Base-by-base conservation (phyloP, 805 yeast species). In the Kodamaea neixiangensis region DNA sequence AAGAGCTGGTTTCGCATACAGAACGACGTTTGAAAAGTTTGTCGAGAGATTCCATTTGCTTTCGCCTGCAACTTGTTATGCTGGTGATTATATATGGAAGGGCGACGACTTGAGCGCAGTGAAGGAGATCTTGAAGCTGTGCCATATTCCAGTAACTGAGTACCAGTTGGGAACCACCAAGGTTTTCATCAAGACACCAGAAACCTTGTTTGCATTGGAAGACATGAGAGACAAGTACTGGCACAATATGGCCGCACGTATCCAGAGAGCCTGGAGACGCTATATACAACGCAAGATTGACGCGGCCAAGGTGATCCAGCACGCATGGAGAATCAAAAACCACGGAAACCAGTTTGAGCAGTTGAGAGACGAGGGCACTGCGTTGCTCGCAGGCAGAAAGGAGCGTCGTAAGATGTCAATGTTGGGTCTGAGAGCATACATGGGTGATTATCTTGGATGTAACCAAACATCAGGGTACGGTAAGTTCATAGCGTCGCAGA, bases 1-100 rank as follows among this genome's bases (percentile, higher is more conserved):
- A 77, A 87, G 99, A 76, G 98, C 99, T 0, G 99, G 99, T 44
- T 94, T 94, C 69, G 99, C 99, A 1, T 94, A 92, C 64, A 86
- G 99, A 71, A 96, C 96, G 58, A 89, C 97, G 0, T 94, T 91
- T 69, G 97, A 94, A 53, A 92, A 92, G 68, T 94, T 94, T 64
- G 97, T 90, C 14, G 97, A 94, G 69, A 79, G 98, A 63, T 94
- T 94, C 66, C 93, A 90, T 66, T 72, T 94, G 47, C 74, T 94
- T 44, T 90, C 97, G 1, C 83, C 91, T 3, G 81, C 84, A 58
- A 92, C 97, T 31, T 94, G 97, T 5, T 94, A 94, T 69, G 99
- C 99, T 3, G 86, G 86, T 62, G 85, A 81, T 53, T 81, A 80
- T 58, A 81, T 78, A 44, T 81, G 83, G 83, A 64, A 61, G 9